phyloP scores from a whole-genome alignment of 2,329 filamentous ascomycete species.

The Coccinonectria pachysandricola region DNA sequence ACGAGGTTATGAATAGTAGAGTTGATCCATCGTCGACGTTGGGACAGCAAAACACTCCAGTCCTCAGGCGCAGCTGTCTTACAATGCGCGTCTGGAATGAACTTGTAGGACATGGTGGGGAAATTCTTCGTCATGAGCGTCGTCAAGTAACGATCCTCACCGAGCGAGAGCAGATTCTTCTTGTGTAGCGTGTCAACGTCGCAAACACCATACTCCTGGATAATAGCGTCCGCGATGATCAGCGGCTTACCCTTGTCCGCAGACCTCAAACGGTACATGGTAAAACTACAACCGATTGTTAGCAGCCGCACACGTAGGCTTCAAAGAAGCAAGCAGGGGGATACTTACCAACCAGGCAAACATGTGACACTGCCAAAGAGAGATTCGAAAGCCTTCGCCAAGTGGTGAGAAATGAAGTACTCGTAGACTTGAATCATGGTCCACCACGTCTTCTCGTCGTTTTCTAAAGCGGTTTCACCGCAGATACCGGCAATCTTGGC shows the following conservation, averaged over 20 bases:
- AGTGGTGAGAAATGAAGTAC: slow-evolving; percentile 97
- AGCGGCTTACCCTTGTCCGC: slow-evolving; percentile 89
- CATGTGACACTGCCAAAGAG: slow-evolving; percentile 97
- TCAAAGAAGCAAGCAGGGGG: too few species aligned
- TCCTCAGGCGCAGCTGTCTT: slow-evolving; percentile 88
- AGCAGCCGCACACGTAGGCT: too few species aligned
- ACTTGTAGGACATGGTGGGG: slow-evolving; percentile 92
- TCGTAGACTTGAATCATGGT: slow-evolving; percentile 99
- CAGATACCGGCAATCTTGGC: slow-evolving; percentile 96
- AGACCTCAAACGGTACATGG: slow-evolving; percentile 94
- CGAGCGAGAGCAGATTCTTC: slow-evolving; percentile 89
- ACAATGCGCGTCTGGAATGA: slow-evolving; percentile 85
- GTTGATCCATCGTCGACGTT: slow-evolving; percentile 98
- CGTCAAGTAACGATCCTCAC: slow-evolving; percentile 94
- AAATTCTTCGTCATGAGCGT: slow-evolving; percentile 98
- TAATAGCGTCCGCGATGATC: slow-evolving; percentile 82
- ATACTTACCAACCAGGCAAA: slow-evolving; percentile 90
- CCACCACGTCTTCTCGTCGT: slow-evolving; percentile 93
- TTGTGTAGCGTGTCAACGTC: slow-evolving; percentile 90
- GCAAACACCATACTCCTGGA: slow-evolving; percentile 80
- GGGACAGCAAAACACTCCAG: slow-evolving; percentile 91
- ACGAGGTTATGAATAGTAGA: slow-evolving; percentile 95
- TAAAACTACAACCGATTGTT: slow-evolving; percentile 88
- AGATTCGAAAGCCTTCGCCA: slow-evolving; percentile 95
- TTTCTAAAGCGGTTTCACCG: slow-evolving; percentile 91